Evolutionary conservation across 352 stramenopile species (phyloP).

Genomic region (Pythium brachiatum): DNA sequence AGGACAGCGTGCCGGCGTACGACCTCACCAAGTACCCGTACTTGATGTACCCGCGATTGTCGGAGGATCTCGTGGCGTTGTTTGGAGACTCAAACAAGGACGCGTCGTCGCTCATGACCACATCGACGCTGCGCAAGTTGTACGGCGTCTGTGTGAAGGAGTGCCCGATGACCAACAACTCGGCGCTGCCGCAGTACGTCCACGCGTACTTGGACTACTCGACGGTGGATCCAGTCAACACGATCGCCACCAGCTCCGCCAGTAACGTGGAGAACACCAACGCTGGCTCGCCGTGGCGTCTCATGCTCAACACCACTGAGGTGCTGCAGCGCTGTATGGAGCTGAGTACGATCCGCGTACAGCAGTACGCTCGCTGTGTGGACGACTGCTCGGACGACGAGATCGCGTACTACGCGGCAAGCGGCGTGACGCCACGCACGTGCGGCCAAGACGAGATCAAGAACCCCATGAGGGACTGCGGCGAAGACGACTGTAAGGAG

Average conservation of each 20-base stretch:
- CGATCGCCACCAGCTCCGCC: slow-evolving; percentile 22
- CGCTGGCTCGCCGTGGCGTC: slow-evolving; percentile 57
- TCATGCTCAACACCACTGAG: slow-evolving; percentile 59
- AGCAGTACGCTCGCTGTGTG: slow-evolving; percentile 44
- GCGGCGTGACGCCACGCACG: slow-evolving; percentile 25
- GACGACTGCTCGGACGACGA: slow-evolving; percentile 63
- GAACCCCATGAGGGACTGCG: slow-evolving; percentile 58
- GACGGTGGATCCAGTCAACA: slow-evolving; percentile 39
- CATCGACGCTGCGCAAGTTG: slow-evolving; percentile 36
- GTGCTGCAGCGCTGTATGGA: slow-evolving; percentile 74
- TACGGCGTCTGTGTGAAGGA: slow-evolving; percentile 45
- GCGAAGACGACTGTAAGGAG: slow-evolving; percentile 42
- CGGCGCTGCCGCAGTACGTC: slow-evolving; percentile 37
- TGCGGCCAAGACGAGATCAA: slow-evolving; percentile 40
- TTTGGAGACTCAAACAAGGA: slow-evolving; percentile 18
- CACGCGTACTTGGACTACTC: slow-evolving; percentile 65
- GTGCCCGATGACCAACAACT: slow-evolving; percentile 51
- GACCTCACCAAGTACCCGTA: slow-evolving; percentile 67
- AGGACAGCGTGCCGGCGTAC: slow-evolving; percentile 46
- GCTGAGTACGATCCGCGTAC: slow-evolving; percentile 48
- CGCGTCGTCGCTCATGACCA: slow-evolving; percentile 19
- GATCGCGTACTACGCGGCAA: slow-evolving; percentile 28
- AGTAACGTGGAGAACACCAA: slow-evolving; percentile 42
- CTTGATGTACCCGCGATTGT: slow-evolving; percentile 67
- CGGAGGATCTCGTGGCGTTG: slow-evolving; percentile 48